A percentile compares a stretch with the other conserved stretches of the same genome.
Conservation (phyloP, 2,329 filamentous ascomycete genomes). For the Corniculantispora saksenae region DNA sequence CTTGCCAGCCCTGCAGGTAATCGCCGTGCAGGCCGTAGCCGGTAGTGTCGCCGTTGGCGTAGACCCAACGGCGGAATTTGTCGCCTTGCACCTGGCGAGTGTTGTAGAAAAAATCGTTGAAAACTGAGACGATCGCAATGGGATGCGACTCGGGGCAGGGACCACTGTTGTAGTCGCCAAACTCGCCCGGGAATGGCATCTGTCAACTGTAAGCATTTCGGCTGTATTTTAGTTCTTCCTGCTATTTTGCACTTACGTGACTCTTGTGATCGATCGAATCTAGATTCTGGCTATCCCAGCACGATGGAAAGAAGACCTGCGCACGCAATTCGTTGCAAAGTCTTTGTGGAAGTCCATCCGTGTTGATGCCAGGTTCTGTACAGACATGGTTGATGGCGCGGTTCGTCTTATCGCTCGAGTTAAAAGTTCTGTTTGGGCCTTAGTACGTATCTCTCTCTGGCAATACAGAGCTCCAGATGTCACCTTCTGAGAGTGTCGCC, state of each 20-base stretch:
- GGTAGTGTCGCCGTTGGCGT: conserved; percentile 30
- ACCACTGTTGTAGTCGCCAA: conserved; percentile 31
- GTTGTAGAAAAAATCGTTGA: conserved; percentile 49
- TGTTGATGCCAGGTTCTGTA: conserved; percentile 48
- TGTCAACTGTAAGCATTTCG: conserved; percentile 8
- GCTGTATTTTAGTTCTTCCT: background rate
- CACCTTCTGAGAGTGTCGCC: conserved; percentile 54
- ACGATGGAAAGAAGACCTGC: conserved; percentile 60
- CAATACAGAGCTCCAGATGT: background rate
- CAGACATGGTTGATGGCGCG: conserved; percentile 58
- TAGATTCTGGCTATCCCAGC: conserved; percentile 62
- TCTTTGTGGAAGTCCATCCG: conserved; percentile 53
- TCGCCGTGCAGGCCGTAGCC: conserved; percentile 33
- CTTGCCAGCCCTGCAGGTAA: conserved; percentile 32
- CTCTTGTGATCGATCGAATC: conserved; percentile 56
- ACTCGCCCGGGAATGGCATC: conserved; percentile 31
- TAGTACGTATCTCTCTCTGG: too few species aligned
- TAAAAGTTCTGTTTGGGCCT: conserved; percentile 38
- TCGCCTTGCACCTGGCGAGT: conserved; percentile 30
- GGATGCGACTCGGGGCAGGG: conserved; percentile 45
- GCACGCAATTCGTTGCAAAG: conserved; percentile 55
- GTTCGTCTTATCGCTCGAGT: conserved; percentile 44
- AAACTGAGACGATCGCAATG: conserved; percentile 44
- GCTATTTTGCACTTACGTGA: conserved; percentile 44
- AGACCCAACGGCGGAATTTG: conserved; percentile 30